Base-by-base conservation (phyloP, 2,329 filamentous ascomycete species). In the Cordyceps tenuipes region DNA sequence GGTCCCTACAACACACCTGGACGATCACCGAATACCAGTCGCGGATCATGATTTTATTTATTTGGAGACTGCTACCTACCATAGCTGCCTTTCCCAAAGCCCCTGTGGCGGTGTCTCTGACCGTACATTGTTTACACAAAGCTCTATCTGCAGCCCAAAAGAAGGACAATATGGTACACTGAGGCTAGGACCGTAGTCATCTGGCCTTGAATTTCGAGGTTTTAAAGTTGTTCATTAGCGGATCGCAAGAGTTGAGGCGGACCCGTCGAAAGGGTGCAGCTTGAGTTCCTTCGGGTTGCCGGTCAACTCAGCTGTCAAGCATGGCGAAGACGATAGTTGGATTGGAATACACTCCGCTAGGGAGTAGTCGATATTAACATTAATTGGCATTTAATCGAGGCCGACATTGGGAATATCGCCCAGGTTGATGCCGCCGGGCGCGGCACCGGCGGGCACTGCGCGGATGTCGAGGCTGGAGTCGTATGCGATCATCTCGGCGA, bases 401-500 rank as follows among this genome's bases (percentile, higher is more conserved):
- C 80, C 79, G 59, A 80, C 79, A 65, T 71, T 77, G 63, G 79
- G 79, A 57, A 81, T 76, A 61, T 79, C 77, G 63, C 72, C 70
- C 60, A 79, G 70, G 72, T 77, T 77, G 64, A 77, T 72, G 63
- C 71, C 72, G 34, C 67, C 65, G 44, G 65, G 65, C 60, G 70
- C 64, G 29, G 70, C 43, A 34, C 50, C 29, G 57, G 39, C 39
- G 29, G 72, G 68, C 61, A 69, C 71, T 57, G 73, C 65, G 61
- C 76, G 83, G 64, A 90, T 80, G 66, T 87, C 83, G 66, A 91
- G 78, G 64, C 79, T 85, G 64, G 88, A 84, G 77, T 97, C 94
- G 74, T 92, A 85, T 65, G 92, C 93, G 70, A 99, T 96, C 91
- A 99, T 97, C 78, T 97, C 91, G 66, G 94, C 94, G 64, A 99